Conservation (phyloP, 2,329 filamentous ascomycete genomes). For the Onygenales sp. region DNA sequence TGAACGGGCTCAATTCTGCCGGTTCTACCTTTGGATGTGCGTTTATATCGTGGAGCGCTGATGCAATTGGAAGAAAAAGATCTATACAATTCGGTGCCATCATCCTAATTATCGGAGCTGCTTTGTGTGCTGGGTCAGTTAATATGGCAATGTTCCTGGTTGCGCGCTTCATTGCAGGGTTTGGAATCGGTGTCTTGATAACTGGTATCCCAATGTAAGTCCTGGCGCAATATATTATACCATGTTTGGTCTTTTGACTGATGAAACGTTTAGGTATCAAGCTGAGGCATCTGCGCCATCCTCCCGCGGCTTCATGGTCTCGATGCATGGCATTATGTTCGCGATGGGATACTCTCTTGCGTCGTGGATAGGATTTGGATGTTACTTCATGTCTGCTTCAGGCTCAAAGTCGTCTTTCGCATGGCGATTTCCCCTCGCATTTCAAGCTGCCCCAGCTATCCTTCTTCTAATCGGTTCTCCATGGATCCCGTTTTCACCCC, state of each 20-base stretch:
- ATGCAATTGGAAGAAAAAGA: constrained; percentile 28
- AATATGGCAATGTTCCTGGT: constrained; percentile 9
- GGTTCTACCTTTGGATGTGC: constrained; percentile 31
- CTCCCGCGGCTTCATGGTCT: constrained; percentile 32
- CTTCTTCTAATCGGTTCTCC: constrained; percentile 30
- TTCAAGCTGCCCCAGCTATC: constrained; percentile 33
- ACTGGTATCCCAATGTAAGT: constrained; percentile 9
- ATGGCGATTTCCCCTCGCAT: constrained; percentile 39
- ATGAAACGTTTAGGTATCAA: constrained; percentile 17
- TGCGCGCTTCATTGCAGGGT: constrained; percentile 7
- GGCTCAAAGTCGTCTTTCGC: constrained; percentile 25
- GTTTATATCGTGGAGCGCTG: constrained; percentile 31
- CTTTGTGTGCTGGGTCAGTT: constrained; percentile 27
- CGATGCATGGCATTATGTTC: constrained; percentile 33
- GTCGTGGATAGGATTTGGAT: constrained; percentile 33
- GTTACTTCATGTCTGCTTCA: constrained; percentile 26
- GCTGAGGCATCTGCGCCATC: constrained; percentile 31
- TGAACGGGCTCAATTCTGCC: constrained; percentile 38
- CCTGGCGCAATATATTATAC: not conserved
- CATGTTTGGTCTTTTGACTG: not conserved
- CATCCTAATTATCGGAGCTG: constrained; percentile 31
- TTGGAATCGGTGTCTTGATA: constrained; percentile 8
- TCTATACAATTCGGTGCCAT: constrained; percentile 28
- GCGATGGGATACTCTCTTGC: constrained; percentile 32
- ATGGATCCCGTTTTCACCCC: constrained; percentile 34